These are phyloP conservation scores for Dalbergia cultrata DNA, from an alignment of 306 rosid genomes.

Conservation along the genomic window DNA sequence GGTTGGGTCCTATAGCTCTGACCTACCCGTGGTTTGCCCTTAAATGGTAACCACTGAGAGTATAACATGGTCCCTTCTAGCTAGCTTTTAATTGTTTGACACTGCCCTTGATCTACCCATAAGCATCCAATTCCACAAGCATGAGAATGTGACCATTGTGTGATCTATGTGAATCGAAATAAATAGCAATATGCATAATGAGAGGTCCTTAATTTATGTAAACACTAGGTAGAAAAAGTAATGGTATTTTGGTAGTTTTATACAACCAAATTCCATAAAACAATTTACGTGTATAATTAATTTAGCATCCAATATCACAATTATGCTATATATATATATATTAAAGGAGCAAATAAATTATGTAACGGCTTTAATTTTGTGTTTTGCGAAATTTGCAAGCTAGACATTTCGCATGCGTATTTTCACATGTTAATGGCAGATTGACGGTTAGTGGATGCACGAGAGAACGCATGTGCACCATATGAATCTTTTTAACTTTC, in stretches of 20 bases:
- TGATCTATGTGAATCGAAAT: not conserved
- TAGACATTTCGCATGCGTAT: not conserved
- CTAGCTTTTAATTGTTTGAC: conserved; percentile 24
- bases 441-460: not conserved
- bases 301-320: not conserved
- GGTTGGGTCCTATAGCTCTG: conserved; percentile 29
- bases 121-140: conserved; percentile 27
- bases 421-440: not conserved
- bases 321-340: not conserved
- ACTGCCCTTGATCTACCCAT: not conserved
- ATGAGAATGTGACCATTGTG: conserved; percentile 1
- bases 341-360: conserved; percentile 9
- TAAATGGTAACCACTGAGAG: not conserved
- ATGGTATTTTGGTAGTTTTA: not conserved
- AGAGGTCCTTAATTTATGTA: conserved; percentile 12
- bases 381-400: not conserved
- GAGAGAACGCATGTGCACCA: conserved; percentile 17
- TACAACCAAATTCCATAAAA: not conserved
- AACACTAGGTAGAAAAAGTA: conserved; percentile 20
- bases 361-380: not conserved
- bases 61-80: conserved; percentile 31
- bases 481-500: not conserved
- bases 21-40: not conserved
- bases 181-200: not conserved
- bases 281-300: conserved; percentile 12